phyloP scores from a whole-genome alignment of 176 grass and related monocot genomes.

The Ananas comosus region DNA sequence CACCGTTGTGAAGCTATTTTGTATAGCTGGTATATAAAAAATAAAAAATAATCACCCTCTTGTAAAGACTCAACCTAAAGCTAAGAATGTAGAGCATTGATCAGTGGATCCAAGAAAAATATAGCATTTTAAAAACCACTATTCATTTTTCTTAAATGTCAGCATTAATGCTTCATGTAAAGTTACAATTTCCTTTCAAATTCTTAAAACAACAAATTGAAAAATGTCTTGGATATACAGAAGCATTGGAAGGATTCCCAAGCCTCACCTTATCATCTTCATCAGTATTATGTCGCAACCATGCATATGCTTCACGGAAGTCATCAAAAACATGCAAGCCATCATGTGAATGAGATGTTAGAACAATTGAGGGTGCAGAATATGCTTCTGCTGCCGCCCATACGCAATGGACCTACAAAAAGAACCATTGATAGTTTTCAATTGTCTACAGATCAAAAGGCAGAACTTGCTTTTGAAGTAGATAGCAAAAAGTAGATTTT shows the following conservation, averaged over 20 bases:
- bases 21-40: too few species aligned
- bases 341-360: slow-evolving; percentile 83
- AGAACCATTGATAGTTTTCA: background rate
- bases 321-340: slow-evolving; percentile 99
- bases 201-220: background rate
- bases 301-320: slow-evolving; percentile 99
- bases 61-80: too few species aligned
- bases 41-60: too few species aligned
- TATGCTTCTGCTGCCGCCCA: slow-evolving; percentile 99
- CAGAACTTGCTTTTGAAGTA: background rate
- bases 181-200: background rate
- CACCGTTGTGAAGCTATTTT: too few species aligned
- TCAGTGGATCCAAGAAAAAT: too few species aligned
- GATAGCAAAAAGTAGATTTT: background rate
- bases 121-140: too few species aligned
- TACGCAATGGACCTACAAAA: slow-evolving; percentile 93
- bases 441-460: background rate
- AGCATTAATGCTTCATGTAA: background rate
- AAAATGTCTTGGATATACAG: background rate
- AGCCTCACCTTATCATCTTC: slow-evolving; percentile 86
- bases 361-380: slow-evolving; percentile 94
- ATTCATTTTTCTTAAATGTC: background rate
- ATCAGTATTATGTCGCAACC: slow-evolving; percentile 96
- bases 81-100: too few species aligned
- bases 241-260: background rate